Percentiles rank a stretch among this genome's conserved stretches.
Conservation (phyloP, 805 yeast species). For the Saccharomycopsis sp. region DNA sequence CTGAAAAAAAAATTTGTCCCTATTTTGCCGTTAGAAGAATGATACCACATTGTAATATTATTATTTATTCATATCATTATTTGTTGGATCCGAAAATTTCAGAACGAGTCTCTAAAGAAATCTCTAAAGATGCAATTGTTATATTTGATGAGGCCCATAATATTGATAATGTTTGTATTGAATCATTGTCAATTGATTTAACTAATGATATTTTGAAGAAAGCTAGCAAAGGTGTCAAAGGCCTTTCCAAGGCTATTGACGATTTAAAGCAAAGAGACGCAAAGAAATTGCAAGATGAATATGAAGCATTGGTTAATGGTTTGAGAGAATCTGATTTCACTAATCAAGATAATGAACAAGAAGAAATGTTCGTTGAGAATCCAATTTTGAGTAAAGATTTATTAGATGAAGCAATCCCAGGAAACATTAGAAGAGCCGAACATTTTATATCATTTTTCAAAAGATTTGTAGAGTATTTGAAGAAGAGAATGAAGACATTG, state of each 20-base stretch:
- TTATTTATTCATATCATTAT: conserved; percentile 95
- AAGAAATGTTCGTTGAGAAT: conserved; percentile 71
- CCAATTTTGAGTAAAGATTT: conserved; percentile 85
- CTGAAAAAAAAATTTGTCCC: conserved; percentile 79
- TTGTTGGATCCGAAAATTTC: conserved; percentile 95
- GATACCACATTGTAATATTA: conserved; percentile 89
- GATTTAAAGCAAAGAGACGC: conserved; percentile 80
- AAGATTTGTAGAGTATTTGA: conserved; percentile 87
- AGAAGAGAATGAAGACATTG: conserved; percentile 94
- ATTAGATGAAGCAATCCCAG: conserved; percentile 90
- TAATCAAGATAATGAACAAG: conserved; percentile 37
- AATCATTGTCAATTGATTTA: conserved; percentile 82
- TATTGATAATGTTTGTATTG: conserved; percentile 97
- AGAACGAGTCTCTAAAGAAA: conserved; percentile 85
- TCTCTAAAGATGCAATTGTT: conserved; percentile 86
- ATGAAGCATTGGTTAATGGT: conserved; percentile 86
- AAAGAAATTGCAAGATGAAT: conserved; percentile 79
- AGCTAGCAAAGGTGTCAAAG: conserved; percentile 82
- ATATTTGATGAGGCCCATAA: conserved; percentile 99
- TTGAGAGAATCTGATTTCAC: conserved; percentile 69
- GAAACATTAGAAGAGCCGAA: conserved; percentile 94
- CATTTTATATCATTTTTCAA: conserved; percentile 92
- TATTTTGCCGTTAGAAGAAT: conserved; percentile 96
- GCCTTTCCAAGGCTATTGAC: conserved; percentile 73
- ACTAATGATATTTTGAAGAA: conserved; percentile 83